Percentiles rank a stretch among this genome's conserved stretches.
Conservation (phyloP, 2,329 filamentous ascomycete species). For the Camptophora hylomeconis region DNA sequence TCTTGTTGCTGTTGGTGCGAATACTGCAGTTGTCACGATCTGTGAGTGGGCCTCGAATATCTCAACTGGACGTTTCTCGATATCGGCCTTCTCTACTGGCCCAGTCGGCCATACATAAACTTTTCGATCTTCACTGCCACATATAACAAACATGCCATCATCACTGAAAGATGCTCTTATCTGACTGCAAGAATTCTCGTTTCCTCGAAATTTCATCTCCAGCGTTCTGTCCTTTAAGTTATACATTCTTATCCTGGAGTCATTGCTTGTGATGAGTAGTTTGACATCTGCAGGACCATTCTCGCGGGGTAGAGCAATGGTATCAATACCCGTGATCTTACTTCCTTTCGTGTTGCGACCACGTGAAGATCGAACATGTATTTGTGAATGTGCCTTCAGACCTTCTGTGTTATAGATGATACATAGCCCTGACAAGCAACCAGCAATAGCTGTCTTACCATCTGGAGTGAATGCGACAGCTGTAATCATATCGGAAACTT, state of each 20-base stretch:
- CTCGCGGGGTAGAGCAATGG: slow-evolving; percentile 47
- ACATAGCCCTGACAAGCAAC: slow-evolving; percentile 72
- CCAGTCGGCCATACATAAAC: slow-evolving; percentile 80
- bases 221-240: slow-evolving; percentile 72
- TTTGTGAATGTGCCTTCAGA: slow-evolving; percentile 67
- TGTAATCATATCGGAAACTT: slow-evolving; percentile 77
- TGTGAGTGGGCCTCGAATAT: slow-evolving; percentile 82
- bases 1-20: slow-evolving; percentile 68
- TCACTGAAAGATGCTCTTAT: slow-evolving; percentile 84
- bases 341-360: slow-evolving; percentile 92
- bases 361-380: slow-evolving; percentile 83
- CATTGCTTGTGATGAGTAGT: slow-evolving; percentile 83
- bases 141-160: slow-evolving; percentile 73
- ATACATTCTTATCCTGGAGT: slow-evolving; percentile 83
- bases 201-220: slow-evolving; percentile 81
- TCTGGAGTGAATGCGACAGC: slow-evolving; percentile 90
- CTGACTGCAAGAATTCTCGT: slow-evolving; percentile 80
- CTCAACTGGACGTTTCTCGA: slow-evolving; percentile 68
- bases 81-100: slow-evolving; percentile 34
- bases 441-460: slow-evolving; percentile 78
- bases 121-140: slow-evolving; percentile 81
- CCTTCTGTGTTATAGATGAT: slow-evolving; percentile 89
- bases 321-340: slow-evolving; percentile 91
- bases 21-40: slow-evolving; percentile 76
- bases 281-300: slow-evolving; percentile 57